Percentiles rank a stretch among this genome's conserved stretches.
These are phyloP conservation scores for Clarireedia homoeocarpa DNA, from an alignment of 2,329 filamentous ascomycete genomes.

Conservation along the genomic window DNA sequence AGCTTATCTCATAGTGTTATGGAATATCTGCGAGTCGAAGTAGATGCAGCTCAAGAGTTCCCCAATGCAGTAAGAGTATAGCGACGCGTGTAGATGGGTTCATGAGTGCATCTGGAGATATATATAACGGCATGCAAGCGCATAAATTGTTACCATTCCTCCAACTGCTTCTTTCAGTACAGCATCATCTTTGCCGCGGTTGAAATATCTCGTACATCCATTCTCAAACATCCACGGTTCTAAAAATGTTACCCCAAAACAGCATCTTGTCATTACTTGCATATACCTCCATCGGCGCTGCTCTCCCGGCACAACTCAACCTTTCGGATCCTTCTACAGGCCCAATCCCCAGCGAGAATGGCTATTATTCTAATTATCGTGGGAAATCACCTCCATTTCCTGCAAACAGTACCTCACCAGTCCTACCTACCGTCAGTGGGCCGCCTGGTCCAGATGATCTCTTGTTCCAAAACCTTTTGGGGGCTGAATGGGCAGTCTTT, in stretches of 20 bases:
- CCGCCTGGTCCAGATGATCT: constrained; percentile 34
- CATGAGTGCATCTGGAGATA: background rate
- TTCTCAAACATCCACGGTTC: background rate
- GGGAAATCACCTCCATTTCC: constrained; percentile 32
- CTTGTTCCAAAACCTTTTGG: constrained; percentile 38
- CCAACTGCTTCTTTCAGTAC: too few relatives aligned
- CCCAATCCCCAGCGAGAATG: constrained; percentile 28
- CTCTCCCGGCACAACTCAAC: background rate
- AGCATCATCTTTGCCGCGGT: too few relatives aligned
- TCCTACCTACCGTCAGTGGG: constrained; percentile 26
- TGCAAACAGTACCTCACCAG: constrained; percentile 30
- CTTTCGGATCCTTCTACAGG: background rate
- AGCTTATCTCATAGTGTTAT: too few relatives aligned
- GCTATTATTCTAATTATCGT: constrained; percentile 30
- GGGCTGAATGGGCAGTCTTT: constrained; percentile 39
- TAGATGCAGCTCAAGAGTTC: too few relatives aligned
- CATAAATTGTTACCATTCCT: too few relatives aligned
- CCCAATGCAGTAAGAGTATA: too few relatives aligned
- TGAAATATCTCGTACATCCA: background rate
- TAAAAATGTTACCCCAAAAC: background rate
- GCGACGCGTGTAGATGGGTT: too few relatives aligned
- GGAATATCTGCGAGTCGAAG: too few relatives aligned
- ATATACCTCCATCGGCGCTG: background rate
- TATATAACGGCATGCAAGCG: background rate
- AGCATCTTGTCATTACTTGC: background rate